phyloP scores from a whole-genome alignment of 257 asterid genomes.

The Fraxinus pennsylvanica region DNA sequence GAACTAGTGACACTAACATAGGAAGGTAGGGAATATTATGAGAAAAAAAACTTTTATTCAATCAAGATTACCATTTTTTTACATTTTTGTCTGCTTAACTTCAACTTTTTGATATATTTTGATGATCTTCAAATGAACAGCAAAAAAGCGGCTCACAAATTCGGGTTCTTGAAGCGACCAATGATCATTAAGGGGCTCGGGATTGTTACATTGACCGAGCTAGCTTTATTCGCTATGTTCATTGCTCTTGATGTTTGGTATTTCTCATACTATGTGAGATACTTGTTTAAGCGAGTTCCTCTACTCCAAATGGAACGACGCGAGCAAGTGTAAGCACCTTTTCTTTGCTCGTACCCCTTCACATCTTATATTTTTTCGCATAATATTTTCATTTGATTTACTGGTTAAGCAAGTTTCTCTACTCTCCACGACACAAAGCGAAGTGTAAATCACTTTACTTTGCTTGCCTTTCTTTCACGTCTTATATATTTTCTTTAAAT shows the following conservation, averaged over 20 bases:
- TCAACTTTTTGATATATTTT: background rate
- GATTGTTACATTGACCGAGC: slow-evolving; percentile 70
- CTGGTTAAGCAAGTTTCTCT: background rate
- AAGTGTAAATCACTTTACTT: background rate
- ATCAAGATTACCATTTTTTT: background rate
- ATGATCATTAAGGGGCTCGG: slow-evolving; percentile 73
- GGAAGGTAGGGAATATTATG: slow-evolving; percentile 34
- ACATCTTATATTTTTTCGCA: background rate
- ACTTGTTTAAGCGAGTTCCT: slow-evolving; percentile 55
- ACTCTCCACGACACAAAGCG: background rate
- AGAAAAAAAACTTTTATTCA: too few species aligned
- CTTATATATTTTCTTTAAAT: background rate
- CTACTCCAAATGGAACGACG: slow-evolving; percentile 33
- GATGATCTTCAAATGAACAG: slow-evolving; percentile 4
- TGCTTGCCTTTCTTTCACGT: too few species aligned
- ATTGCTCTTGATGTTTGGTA: slow-evolving; percentile 79
- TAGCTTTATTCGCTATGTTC: slow-evolving; percentile 65
- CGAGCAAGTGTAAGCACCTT: slow-evolving; percentile 55
- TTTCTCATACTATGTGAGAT: slow-evolving; percentile 64
- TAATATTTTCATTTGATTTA: too few species aligned
- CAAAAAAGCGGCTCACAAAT: slow-evolving; percentile 27
- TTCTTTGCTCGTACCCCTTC: background rate
- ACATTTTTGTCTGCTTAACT: background rate
- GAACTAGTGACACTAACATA: slow-evolving; percentile 16
- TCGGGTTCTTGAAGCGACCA: slow-evolving; percentile 60